Conservation (phyloP, 2,329 filamentous ascomycete species). For the Dothidotthia symphoricarpi region DNA sequence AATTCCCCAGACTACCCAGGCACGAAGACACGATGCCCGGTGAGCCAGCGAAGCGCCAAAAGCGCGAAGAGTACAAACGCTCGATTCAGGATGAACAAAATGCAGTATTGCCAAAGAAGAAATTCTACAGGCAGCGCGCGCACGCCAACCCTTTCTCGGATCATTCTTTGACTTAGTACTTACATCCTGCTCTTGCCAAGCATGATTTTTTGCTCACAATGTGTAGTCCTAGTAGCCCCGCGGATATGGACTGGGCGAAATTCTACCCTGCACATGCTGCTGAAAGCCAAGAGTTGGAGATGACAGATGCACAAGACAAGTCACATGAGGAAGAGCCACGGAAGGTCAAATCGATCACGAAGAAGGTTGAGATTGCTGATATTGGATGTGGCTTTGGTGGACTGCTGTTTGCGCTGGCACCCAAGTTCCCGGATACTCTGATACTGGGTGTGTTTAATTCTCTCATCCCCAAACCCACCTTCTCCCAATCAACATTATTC, state of each 20-base stretch:
- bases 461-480: neutral
- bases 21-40: slow-evolving; percentile 34
- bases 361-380: slow-evolving; percentile 86
- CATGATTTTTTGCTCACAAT: slow-evolving; percentile 13
- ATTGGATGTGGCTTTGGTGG: slow-evolving; percentile 97
- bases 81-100: slow-evolving; percentile 40
- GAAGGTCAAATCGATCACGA: slow-evolving; percentile 47
- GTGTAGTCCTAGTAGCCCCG: slow-evolving; percentile 70
- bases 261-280: slow-evolving; percentile 72
- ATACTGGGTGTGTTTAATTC: slow-evolving; percentile 66
- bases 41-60: slow-evolving; percentile 43
- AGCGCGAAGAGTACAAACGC: slow-evolving; percentile 49
- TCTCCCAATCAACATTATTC: too few relatives aligned
- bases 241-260: slow-evolving; percentile 85
- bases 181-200: neutral
- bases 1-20: too few relatives aligned
- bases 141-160: slow-evolving; percentile 99
- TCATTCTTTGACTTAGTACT: slow-evolving; percentile 81
- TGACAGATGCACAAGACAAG: slow-evolving; percentile 18
- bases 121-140: slow-evolving; percentile 91
- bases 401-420: slow-evolving; percentile 79
- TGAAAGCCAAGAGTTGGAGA: slow-evolving; percentile 29
- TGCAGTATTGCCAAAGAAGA: slow-evolving; percentile 79
- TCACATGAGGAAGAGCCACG: slow-evolving; percentile 20
- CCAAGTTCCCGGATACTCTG: slow-evolving; percentile 75